These are phyloP conservation scores for Mitragyna speciosa DNA, from an alignment of 257 asterid genomes.

Conservation along the genomic window DNA sequence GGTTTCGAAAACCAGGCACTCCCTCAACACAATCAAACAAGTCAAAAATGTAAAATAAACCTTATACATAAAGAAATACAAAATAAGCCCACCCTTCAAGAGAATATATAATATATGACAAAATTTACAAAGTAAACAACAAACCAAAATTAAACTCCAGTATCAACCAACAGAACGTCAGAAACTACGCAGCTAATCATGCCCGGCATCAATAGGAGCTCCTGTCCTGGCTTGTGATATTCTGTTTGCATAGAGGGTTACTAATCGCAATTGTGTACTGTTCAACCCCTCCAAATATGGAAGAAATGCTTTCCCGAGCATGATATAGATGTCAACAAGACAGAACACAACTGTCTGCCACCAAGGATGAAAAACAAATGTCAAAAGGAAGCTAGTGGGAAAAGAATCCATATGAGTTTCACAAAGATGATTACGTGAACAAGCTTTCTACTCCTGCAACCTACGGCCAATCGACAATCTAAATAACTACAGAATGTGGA, in stretches of 20 bases:
- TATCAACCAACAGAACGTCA: constrained; percentile 13
- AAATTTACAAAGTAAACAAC: constrained; percentile 32
- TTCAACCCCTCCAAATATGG: constrained; percentile 94
- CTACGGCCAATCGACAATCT: neutral
- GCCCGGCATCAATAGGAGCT: constrained; percentile 62
- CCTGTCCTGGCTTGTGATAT: constrained; percentile 99
- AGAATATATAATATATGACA: constrained; percentile 12
- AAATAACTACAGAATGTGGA: neutral
- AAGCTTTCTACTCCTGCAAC: constrained; percentile 1
- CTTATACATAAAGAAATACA: constrained; percentile 22
- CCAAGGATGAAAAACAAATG: constrained; percentile 15
- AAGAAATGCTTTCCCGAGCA: constrained; percentile 91
- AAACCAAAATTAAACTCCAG: constrained; percentile 24
- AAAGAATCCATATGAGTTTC: neutral
- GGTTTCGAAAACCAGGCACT: constrained; percentile 18
- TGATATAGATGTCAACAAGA: constrained; percentile 90
- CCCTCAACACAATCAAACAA: constrained; percentile 18
- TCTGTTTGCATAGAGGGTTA: constrained; percentile 92
- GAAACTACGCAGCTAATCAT: constrained; percentile 31
- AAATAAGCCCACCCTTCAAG: constrained; percentile 7
- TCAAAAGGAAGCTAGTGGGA: neutral
- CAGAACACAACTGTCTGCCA: constrained; percentile 98
- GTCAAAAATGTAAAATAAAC: constrained; percentile 11
- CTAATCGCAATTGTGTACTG: constrained; percentile 84
- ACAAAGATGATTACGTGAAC: neutral